These are phyloP conservation scores for Podosphaera aphanis DNA, from an alignment of 2,329 filamentous ascomycete species.

Conservation along the genomic window DNA sequence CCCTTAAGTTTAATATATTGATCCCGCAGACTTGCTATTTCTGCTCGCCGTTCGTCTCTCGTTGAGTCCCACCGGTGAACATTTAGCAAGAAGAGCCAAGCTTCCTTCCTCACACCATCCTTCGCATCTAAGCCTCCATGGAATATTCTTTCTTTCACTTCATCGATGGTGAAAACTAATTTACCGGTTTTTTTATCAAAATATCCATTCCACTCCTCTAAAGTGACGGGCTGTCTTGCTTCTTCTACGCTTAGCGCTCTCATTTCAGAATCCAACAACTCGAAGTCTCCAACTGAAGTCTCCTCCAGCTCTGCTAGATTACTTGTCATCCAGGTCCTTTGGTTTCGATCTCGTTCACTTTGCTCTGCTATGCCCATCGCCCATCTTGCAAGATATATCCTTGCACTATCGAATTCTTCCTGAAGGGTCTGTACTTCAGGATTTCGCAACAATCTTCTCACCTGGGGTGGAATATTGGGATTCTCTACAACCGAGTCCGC, in stretches of 20 bases:
- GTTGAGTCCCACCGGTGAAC: slow-evolving; percentile 89
- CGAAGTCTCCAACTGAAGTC: slow-evolving; percentile 86
- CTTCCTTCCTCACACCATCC: slow-evolving; percentile 84
- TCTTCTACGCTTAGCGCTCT: slow-evolving; percentile 53
- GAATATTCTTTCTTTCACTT: slow-evolving; percentile 93
- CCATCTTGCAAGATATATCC: slow-evolving; percentile 86
- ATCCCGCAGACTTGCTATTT: slow-evolving; percentile 67
- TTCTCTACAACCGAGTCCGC: slow-evolving; percentile 85
- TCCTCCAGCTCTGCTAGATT: slow-evolving; percentile 88
- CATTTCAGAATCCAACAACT: slow-evolving; percentile 63
- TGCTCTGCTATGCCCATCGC: slow-evolving; percentile 98
- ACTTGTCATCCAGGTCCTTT: slow-evolving; percentile 68
- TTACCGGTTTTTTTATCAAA: slow-evolving; percentile 58
- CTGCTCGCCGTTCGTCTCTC: slow-evolving; percentile 57
- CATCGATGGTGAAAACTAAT: slow-evolving; percentile 59
- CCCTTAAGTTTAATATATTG: slow-evolving; percentile 88
- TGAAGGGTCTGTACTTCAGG: slow-evolving; percentile 88
- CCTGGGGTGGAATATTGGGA: slow-evolving; percentile 69
- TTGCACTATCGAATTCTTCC: slow-evolving; percentile 90
- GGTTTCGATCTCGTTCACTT: slow-evolving; percentile 64
- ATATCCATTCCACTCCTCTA: slow-evolving; percentile 76
- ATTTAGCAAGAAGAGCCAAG: slow-evolving; percentile 82
- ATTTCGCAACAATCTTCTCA: slow-evolving; percentile 63
- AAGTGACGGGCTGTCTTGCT: slow-evolving; percentile 48
- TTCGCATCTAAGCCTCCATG: slow-evolving; percentile 76